Evolutionary conservation across 2,329 filamentous ascomycete species (phyloP), one percentile per base, ranked within the genome.

Genomic region (Uncinocarpus reesii): DNA sequence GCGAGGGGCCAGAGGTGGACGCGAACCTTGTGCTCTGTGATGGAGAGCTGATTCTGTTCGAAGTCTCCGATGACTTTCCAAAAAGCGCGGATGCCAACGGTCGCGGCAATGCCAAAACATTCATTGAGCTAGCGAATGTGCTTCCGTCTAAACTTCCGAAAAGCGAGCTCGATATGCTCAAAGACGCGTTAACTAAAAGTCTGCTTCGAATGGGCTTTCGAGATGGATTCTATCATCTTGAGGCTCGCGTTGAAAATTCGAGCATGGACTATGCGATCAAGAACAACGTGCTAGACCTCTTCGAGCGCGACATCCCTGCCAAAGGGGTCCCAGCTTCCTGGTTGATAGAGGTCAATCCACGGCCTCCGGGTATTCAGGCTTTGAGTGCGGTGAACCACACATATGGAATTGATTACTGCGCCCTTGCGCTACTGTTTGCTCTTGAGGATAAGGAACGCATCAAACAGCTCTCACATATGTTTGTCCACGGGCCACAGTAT

Each of bases 1-100:
- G 65, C 15, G 60, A 64, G 6, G 69, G 69, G 0, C 69, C 68
- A 0, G 69, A 72, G 49, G 56, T 71, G 1, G 68, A 71, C 47
- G 63, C 59, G 37, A 71, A 71, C 53, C 56, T 72, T 15, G 59
- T 67, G 2, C 44, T 71, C 0, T 55, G 57, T 7, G 56, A 71
- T 38, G 67, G 67, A 1, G 55, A 69, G 29, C 32, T 71, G 1
- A 46, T 71, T 2, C 71, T 69, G 51, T 63, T 54, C 48, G 65
- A 72, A 35, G 55, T 68, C 1, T 55, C 55, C 4, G 67, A 71
- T 44, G 61, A 70, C 36, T 66, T 68, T 42, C 67, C 68, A 7
- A 59, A 56, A 34, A 42, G 47, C 1, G 66, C 51, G 2, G 62
- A 66, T 32, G 40, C 20, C 1, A 48, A 42, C 10, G 34, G 28